Percentiles rank a stretch among this genome's conserved stretches.
Conservation (phyloP, 2,329 filamentous ascomycete species). For the Verticillium isaacii region DNA sequence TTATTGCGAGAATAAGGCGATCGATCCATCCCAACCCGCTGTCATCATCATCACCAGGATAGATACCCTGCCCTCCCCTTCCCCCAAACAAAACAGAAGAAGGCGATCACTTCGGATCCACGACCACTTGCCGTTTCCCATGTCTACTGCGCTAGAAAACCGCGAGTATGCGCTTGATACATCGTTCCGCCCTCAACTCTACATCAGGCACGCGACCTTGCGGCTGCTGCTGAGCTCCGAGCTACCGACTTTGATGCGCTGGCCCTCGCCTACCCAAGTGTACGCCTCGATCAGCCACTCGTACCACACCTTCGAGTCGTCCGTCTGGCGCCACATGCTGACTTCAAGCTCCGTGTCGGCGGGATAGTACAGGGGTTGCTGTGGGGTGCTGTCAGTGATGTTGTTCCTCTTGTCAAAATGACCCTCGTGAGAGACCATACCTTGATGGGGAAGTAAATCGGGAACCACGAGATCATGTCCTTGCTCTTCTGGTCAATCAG, state of each 20-base stretch:
- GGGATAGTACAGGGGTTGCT: conserved; percentile 83
- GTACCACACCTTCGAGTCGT: conserved; percentile 96
- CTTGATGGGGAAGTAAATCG: conserved; percentile 95
- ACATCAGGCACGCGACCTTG: conserved; percentile 70
- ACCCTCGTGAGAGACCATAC: conserved; percentile 41
- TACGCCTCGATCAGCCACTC: conserved; percentile 95
- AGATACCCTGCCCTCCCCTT: conserved; percentile 1
- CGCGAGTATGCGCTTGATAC: background rate
- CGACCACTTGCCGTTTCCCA: background rate
- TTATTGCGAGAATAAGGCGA: conserved; percentile 1
- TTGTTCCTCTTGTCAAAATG: background rate
- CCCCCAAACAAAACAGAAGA: background rate
- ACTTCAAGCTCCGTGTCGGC: conserved; percentile 81
- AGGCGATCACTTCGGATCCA: background rate
- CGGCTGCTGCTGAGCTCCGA: conserved; percentile 66
- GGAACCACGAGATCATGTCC: conserved; percentile 99
- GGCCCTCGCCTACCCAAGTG: conserved; percentile 54
- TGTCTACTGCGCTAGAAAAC: background rate
- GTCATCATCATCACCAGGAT: conserved; percentile 1
- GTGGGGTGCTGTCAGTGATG: background rate
- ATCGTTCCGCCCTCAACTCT: conserved; percentile 8
- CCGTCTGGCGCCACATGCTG: conserved; percentile 93
- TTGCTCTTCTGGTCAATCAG: conserved; percentile 89
- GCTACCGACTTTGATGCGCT: conserved; percentile 59
- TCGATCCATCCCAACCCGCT: background rate